phyloP scores from a whole-genome alignment of 768 basidiomycete species.

The Holtermannia corniformis region DNA sequence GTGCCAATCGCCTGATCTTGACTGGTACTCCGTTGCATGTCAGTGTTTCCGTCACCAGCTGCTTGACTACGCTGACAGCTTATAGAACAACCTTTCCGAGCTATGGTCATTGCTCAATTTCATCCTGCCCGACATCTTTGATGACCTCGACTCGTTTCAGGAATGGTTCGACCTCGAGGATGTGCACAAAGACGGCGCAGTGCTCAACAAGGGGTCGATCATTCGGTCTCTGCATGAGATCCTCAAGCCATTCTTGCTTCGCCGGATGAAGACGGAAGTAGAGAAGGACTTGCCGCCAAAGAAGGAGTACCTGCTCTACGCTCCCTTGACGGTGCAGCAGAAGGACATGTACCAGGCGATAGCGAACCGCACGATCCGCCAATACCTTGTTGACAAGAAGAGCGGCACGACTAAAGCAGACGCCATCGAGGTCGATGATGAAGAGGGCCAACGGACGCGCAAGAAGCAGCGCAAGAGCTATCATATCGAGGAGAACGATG shows the following conservation, averaged over 20 bases:
- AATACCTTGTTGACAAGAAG: slow-evolving; percentile 48
- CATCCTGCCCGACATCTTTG: slow-evolving; percentile 86
- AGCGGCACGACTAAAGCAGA: slow-evolving; percentile 26
- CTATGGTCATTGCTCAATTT: slow-evolving; percentile 94
- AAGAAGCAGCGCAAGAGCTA: slow-evolving; percentile 34
- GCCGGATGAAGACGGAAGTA: slow-evolving; percentile 85
- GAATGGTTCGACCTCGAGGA: slow-evolving; percentile 53
- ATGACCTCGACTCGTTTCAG: slow-evolving; percentile 79
- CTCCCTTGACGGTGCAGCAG: slow-evolving; percentile 72
- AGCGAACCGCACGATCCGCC: slow-evolving; percentile 59
- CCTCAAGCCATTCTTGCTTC: slow-evolving; percentile 86
- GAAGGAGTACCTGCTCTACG: slow-evolving; percentile 89
- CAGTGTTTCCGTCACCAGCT: slow-evolving; percentile 26
- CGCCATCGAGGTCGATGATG: slow-evolving; percentile 29
- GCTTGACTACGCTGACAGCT: slow-evolving; percentile 5
- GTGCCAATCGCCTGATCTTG: slow-evolving; percentile 80
- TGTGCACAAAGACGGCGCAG: slow-evolving; percentile 17
- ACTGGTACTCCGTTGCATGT: slow-evolving; percentile 96
- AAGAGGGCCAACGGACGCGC: slow-evolving; percentile 18
- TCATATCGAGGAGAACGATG: slow-evolving; percentile 37
- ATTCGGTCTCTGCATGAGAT: slow-evolving; percentile 77
- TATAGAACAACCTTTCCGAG: slow-evolving; percentile 86
- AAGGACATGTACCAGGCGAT: slow-evolving; percentile 76
- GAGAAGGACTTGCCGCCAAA: slow-evolving; percentile 70
- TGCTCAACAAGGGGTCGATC: slow-evolving; percentile 47